Conservation (phyloP, 2,329 filamentous ascomycete genomes). For the Hymenoscyphus salicellus region DNA sequence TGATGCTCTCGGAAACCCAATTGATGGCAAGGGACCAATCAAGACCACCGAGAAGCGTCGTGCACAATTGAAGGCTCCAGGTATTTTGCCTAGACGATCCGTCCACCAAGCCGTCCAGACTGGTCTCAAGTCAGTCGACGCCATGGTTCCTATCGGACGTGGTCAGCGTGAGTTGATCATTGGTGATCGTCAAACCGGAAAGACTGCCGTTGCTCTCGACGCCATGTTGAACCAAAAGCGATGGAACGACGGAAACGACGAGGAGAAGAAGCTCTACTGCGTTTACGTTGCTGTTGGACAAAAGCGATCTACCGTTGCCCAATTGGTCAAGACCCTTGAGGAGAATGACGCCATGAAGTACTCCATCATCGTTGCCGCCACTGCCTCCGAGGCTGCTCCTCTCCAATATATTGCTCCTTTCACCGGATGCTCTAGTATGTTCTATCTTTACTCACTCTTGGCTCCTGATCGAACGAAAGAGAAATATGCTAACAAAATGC, state of each 20-base stretch:
- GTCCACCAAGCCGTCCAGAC: constrained; percentile 99
- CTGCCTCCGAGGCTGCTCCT: constrained; percentile 93
- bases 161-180: constrained; percentile 99
- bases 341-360: constrained; percentile 99
- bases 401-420: constrained; percentile 94
- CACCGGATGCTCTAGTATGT: constrained; percentile 55
- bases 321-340: constrained; percentile 99
- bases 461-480: too few species aligned
- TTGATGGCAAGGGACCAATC: constrained; percentile 97
- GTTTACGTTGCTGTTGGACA: constrained; percentile 98
- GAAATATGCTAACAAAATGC: too few species aligned
- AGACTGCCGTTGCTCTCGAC: constrained; percentile 97
- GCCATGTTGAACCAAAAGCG: constrained; percentile 99
- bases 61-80: constrained; percentile 98
- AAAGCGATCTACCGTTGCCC: constrained; percentile 98
- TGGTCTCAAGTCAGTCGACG: constrained; percentile 97
- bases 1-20: constrained; percentile 97
- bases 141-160: constrained; percentile 99
- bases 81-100: constrained; percentile 93
- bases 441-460: neutral
- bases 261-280: constrained; percentile 99
- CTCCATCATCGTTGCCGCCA: constrained; percentile 88
- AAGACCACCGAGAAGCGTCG: constrained; percentile 88
- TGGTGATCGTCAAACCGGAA: constrained; percentile 99
- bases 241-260: constrained; percentile 85